Conservation (phyloP, 1,284 basidiomycete species). For the Golubevia pallescens region DNA sequence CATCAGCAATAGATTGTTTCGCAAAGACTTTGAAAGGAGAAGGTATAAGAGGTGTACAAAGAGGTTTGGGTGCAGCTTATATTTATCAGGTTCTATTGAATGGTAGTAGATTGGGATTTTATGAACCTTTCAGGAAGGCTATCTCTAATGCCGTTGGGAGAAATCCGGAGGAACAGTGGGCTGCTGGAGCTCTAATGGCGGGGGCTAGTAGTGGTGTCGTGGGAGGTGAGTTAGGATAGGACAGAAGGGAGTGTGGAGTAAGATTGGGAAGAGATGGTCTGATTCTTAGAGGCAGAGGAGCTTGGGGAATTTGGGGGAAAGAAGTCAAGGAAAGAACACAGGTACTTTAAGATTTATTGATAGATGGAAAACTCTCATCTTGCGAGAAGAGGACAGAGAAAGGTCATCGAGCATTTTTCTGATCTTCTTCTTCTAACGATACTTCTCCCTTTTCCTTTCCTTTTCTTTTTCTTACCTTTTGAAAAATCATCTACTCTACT, state of each 20-base stretch:
- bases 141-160: slow-evolving; percentile 35
- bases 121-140: slow-evolving; percentile 46
- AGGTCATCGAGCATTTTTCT: too few relatives aligned
- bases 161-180: slow-evolving; percentile 40
- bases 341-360: too few relatives aligned
- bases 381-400: too few relatives aligned
- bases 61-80: slow-evolving; percentile 48
- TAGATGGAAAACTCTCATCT: too few relatives aligned
- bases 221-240: slow-evolving; percentile 23
- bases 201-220: slow-evolving; percentile 50
- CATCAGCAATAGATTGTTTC: slow-evolving; percentile 45
- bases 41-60: slow-evolving; percentile 42
- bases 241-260: too few relatives aligned
- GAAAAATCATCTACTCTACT: background rate
- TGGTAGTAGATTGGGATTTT: slow-evolving; percentile 51
- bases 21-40: slow-evolving; percentile 42
- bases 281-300: slow-evolving; percentile 5
- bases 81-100: slow-evolving; percentile 53
- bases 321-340: too few relatives aligned
- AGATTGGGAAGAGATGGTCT: background rate
- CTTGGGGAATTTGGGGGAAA: too few relatives aligned
- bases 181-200: slow-evolving; percentile 42
- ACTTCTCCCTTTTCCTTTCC: too few relatives aligned
- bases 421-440: too few relatives aligned
- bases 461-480: too few relatives aligned